Base-by-base conservation (phyloP, 768 basidiomycete genomes). In the Tulasnella sp. region DNA sequence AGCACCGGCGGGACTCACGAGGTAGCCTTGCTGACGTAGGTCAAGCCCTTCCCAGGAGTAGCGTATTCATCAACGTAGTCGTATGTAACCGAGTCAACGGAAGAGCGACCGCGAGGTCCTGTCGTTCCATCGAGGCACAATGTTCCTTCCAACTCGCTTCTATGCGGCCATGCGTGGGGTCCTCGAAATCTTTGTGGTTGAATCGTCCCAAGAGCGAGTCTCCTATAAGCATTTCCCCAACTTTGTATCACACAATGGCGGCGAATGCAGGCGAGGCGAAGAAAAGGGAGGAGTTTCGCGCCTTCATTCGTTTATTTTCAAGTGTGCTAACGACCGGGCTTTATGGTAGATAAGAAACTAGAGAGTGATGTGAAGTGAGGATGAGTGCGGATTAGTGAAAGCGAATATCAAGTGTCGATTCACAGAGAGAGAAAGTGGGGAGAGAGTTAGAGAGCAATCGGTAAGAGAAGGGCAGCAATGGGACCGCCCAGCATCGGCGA, bases 21-120 rank as follows among this genome's bases (percentile, higher is more conserved):
- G 41, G 75, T 76, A 46, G 89, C 86, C 20, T 87, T 88, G 24
- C 87, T 88, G 4, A 91, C 87, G 81, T 87, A 92, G 3, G 91
- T 92, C 75, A 94, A 83, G 83, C 93, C 92, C 75, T 88, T 84
- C 20, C 86, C 85, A 31, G 86, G 81, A 0, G 93, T 92, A 0
- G 90, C 90, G 3, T 84, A 84, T 79, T 88, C 84, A 81, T 83
- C 82, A 77, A 90, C 88, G 80, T 90, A 90, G 81, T 87, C 86
- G 42, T 87, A 89, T 69, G 22, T 20, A n/a, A 28, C 2, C 5
- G 22, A n/a, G n/a, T 42, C 14, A 22, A 20, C 22, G 8, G 4
- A 76, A 28, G 28, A 20, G 6, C 22, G 44, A 14, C 11, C 2
- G 37, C 37, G 37, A 37, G 42, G 16, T 3, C 5, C 34, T 28